A percentile compares a stretch with the other conserved stretches of the same genome.
Evolutionary conservation across 1,284 basidiomycete species (phyloP).

Genomic region (Schizophyllum amplum): DNA sequence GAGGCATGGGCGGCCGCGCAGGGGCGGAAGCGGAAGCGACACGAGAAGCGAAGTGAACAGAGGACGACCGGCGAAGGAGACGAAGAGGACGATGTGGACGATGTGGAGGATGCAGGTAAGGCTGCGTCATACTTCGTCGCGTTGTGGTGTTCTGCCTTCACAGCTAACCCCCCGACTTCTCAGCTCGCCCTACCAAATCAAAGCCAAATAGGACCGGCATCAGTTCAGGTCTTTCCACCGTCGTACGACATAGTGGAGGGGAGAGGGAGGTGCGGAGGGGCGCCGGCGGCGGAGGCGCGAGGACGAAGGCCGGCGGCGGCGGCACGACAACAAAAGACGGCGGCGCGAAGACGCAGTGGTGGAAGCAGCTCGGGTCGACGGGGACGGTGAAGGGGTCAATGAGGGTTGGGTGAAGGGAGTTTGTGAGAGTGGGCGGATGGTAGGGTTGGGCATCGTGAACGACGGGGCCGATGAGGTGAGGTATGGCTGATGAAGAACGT

Average conservation of each 20-base stretch:
- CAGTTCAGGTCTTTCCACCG: constrained; percentile 62
- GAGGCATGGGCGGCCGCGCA: constrained; percentile 41
- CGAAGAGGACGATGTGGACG: too few species aligned
- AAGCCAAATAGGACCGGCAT: constrained; percentile 54
- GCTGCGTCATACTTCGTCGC: constrained; percentile 2
- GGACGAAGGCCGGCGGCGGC: constrained; percentile 1
- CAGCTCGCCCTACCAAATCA: constrained; percentile 9
- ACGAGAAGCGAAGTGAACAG: constrained; percentile 12
- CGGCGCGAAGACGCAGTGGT: constrained; percentile 32
- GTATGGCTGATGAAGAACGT: too few species aligned
- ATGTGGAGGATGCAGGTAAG: too few species aligned
- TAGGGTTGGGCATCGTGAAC: too few species aligned
- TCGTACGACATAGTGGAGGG: constrained; percentile 30
- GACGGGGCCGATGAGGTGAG: too few species aligned
- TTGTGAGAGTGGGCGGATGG: too few species aligned
- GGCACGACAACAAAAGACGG: constrained; percentile 8
- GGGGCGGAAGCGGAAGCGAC: constrained; percentile 2
- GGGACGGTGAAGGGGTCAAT: constrained; percentile 4
- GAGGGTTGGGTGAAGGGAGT: too few species aligned
- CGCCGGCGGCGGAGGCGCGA: too few species aligned
- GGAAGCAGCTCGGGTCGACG: constrained; percentile 33
- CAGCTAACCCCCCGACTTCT: too few species aligned
- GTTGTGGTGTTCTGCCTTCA: constrained; percentile 4
- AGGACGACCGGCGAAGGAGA: too few species aligned
- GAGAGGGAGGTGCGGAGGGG: constrained; percentile 6